These are phyloP conservation scores for Nothophaeocryptopus gaeumannii DNA, from an alignment of 2,329 filamentous ascomycete species.

Conservation along the genomic window DNA sequence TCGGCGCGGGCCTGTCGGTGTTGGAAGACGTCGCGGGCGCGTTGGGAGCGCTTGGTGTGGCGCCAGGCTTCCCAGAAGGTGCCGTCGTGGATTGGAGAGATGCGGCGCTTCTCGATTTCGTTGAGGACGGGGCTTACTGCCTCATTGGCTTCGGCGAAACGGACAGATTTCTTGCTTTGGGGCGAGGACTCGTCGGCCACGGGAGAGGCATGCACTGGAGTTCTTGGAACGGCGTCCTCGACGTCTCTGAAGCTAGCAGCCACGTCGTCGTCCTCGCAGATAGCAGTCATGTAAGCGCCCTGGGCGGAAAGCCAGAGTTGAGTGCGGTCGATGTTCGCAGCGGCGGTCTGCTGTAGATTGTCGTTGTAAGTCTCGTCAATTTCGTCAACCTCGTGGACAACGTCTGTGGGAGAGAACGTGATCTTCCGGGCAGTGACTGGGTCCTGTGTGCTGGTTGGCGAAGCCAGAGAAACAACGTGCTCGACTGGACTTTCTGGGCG, in stretches of 20 bases:
- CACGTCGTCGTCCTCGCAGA: constrained; percentile 33
- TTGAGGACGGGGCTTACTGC: constrained; percentile 1
- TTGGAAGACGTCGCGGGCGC: constrained; percentile 72
- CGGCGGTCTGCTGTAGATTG: constrained; percentile 67
- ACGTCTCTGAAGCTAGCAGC: constrained; percentile 30
- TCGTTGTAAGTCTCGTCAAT: constrained; percentile 69
- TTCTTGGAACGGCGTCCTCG: constrained; percentile 31
- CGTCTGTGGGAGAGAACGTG: constrained; percentile 39
- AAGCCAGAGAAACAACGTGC: constrained; percentile 62
- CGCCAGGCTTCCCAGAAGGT: constrained; percentile 79
- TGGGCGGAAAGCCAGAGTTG: constrained; percentile 84
- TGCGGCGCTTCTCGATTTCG: constrained; percentile 21
- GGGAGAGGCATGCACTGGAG: constrained; percentile 28
- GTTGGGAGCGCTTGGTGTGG: constrained; percentile 56
- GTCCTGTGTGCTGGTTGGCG: constrained; percentile 36
- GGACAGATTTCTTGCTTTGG: constrained; percentile 67
- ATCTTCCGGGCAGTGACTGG: constrained; percentile 64
- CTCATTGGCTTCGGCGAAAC: constrained; percentile 50
- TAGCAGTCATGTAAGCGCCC: constrained; percentile 58
- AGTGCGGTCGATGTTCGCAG: constrained; percentile 78
- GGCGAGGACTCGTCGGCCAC: constrained; percentile 34
- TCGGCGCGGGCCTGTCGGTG: constrained; percentile 84
- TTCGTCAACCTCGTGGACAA: constrained; percentile 42
- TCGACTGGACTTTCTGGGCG: constrained; percentile 53
- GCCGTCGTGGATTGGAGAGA: constrained; percentile 37